A percentile compares a stretch with the other conserved stretches of the same genome.
phyloP scores from a whole-genome alignment of 176 grass and related monocot genomes.

The Oropetium thomaeum region DNA sequence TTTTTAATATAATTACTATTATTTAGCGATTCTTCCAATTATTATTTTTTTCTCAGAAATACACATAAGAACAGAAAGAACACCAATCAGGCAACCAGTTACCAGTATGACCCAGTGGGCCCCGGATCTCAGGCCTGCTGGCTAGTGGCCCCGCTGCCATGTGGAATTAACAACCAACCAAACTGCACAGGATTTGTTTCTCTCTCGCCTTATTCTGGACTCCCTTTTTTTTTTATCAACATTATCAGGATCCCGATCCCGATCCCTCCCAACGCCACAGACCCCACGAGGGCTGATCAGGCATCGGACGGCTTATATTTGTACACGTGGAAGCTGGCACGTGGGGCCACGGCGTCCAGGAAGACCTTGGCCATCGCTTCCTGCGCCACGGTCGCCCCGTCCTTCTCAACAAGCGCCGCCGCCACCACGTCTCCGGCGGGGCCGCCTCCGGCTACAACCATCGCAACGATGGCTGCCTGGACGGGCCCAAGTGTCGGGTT shows the following conservation, averaged over 20 bases:
- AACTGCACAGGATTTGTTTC: slow-evolving; percentile 28
- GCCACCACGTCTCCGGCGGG: slow-evolving; percentile 39
- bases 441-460: slow-evolving; percentile 37
- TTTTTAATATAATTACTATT: not conserved
- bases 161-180: slow-evolving; percentile 31
- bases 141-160: slow-evolving; percentile 6
- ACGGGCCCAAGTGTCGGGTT: slow-evolving; percentile 88
- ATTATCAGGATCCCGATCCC: slow-evolving; percentile 38
- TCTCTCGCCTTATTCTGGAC: slow-evolving; percentile 28
- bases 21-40: not conserved
- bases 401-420: slow-evolving; percentile 79
- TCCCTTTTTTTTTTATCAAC: slow-evolving; percentile 29
- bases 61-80: slow-evolving; percentile 23
- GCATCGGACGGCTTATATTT: slow-evolving; percentile 62
- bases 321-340: slow-evolving; percentile 69
- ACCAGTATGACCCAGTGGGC: not conserved
- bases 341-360: slow-evolving; percentile 63
- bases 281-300: slow-evolving; percentile 10
- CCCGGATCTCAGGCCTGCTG: not conserved
- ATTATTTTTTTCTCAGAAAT: not conserved
- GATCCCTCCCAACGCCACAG: not conserved
- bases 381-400: slow-evolving; percentile 58
- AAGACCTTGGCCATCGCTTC: slow-evolving; percentile 78
- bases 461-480: slow-evolving; percentile 81
- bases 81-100: no score